Base-by-base conservation (phyloP, 495 filamentous ascomycete genomes). In the Physcia stellaris region DNA sequence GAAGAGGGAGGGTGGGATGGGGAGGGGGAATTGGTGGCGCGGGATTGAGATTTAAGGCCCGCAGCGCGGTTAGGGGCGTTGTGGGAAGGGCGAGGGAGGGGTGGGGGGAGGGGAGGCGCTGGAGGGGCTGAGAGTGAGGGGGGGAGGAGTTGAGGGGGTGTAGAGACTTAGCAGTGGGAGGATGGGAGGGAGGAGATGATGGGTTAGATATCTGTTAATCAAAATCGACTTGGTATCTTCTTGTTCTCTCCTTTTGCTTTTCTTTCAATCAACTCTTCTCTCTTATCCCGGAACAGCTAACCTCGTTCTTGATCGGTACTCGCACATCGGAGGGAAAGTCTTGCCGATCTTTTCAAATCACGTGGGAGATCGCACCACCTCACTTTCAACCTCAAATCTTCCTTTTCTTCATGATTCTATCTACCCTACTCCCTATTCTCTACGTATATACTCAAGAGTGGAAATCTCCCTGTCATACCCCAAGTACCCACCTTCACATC, bases 11-110 rank as follows among this genome's bases (percentile, higher is more conserved):
- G 52, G 40, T 32, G 55, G 47, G 4, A 36, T 41, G 38, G 50
- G 39, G 0, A 63, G 41, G 52, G 2, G 63, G 65, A 47, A 39
- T 68, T 38, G 64, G 67, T 23, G 62, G 61, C 11, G 60, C 56
- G 33, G 66, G 69, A 34, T 96, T 90, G 90, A 80, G 73, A 52
- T 83, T 83, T 37, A 96, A 95, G 71, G 80, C 83, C 1, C 66
- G 84, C 53, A 84, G 74, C 54, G 86, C 84, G 5, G 67, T 94
- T 2, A 65, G 84, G 28, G 81, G 80, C 17, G 73, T 95, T 5
- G 61, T 86, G 61, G 81, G 86, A 0, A 82, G 79, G 53, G 88
- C 75, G 11, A 93, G 76, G 61, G 78, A 83, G 46, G 68, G 56
- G 4, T 95, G 86, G 85, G 86, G 92, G 60, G 83, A 67, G 57